Evolutionary conservation across 208 protist species (phyloP).

Genomic region (Borovskyia barvae): DNA sequence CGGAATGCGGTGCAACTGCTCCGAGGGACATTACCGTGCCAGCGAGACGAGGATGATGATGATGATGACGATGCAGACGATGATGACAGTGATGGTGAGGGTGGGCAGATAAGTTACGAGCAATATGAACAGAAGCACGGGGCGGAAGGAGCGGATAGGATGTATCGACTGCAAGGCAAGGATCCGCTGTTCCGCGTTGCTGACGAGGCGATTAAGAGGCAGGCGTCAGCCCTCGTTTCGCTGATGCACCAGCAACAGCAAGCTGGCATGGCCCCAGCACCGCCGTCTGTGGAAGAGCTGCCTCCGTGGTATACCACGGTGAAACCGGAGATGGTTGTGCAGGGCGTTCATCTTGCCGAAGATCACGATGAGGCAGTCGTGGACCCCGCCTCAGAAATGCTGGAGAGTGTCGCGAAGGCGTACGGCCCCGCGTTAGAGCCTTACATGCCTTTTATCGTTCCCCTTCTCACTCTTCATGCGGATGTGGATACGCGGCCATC

Average conservation of each 20-base stretch:
- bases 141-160: neutral
- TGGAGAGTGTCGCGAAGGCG: constrained; percentile 70
- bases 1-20: constrained; percentile 42
- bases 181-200: constrained; percentile 21
- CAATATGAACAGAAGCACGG: constrained; percentile 9
- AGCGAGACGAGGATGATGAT: constrained; percentile 34
- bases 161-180: constrained; percentile 2
- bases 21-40: constrained; percentile 55
- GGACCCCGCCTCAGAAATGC: constrained; percentile 58
- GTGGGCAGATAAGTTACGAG: constrained; percentile 12
- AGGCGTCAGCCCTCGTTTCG: constrained; percentile 23
- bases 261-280: constrained; percentile 10
- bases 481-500: constrained; percentile 44
- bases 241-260: constrained; percentile 28
- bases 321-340: constrained; percentile 23
- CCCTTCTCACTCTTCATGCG: constrained; percentile 57
- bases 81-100: constrained; percentile 21
- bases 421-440: constrained; percentile 60
- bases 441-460: constrained; percentile 46
- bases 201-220: constrained; percentile 22
- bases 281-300: constrained; percentile 19
- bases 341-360: constrained; percentile 32
- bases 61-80: constrained; percentile 38
- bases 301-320: constrained; percentile 31
- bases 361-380: constrained; percentile 78